A percentile compares a stretch with the other conserved stretches of the same genome.
These are phyloP conservation scores for Avena sativa DNA, from an alignment of 176 grass and related monocot genomes.

Conservation along the genomic window DNA sequence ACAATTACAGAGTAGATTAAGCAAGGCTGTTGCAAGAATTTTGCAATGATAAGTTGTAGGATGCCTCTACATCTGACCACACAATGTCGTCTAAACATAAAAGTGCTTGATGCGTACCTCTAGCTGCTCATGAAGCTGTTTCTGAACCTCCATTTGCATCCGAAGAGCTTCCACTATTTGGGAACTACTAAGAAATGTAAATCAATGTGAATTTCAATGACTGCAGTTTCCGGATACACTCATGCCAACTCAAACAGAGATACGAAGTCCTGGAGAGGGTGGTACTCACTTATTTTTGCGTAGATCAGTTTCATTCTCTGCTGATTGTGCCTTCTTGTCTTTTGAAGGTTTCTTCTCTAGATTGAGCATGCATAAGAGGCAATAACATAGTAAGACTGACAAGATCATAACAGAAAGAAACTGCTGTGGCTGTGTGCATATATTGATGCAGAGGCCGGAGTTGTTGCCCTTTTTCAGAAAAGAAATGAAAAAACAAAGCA, in stretches of 20 bases:
- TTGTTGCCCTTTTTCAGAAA: too few species aligned
- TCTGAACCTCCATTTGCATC: conserved; percentile 92
- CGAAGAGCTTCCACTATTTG: conserved; percentile 75
- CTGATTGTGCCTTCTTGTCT: conserved; percentile 55
- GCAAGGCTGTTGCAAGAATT: background rate
- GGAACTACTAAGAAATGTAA: conserved; percentile 46
- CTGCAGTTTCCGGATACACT: too few species aligned
- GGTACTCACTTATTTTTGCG: conserved; percentile 57
- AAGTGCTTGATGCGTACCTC: conserved; percentile 51
- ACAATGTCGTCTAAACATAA: background rate
- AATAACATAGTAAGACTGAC: conserved; percentile 7
- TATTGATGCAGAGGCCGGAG: too few species aligned
- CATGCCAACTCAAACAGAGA: background rate
- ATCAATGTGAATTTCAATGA: background rate
- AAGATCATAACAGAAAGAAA: background rate
- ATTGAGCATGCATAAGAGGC: conserved; percentile 36
- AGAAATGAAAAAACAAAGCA: background rate
- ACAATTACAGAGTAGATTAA: conserved; percentile 7
- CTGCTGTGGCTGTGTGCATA: too few species aligned
- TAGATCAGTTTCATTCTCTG: conserved; percentile 33
- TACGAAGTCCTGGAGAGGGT: conserved; percentile 17
- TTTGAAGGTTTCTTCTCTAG: conserved; percentile 66
- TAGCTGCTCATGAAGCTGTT: conserved; percentile 86
- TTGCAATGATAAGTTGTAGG: conserved; percentile 6
- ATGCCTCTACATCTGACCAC: background rate